Evolutionary conservation across 345 rosid genomes (phyloP).

Genomic region (Microcos paniculata): DNA sequence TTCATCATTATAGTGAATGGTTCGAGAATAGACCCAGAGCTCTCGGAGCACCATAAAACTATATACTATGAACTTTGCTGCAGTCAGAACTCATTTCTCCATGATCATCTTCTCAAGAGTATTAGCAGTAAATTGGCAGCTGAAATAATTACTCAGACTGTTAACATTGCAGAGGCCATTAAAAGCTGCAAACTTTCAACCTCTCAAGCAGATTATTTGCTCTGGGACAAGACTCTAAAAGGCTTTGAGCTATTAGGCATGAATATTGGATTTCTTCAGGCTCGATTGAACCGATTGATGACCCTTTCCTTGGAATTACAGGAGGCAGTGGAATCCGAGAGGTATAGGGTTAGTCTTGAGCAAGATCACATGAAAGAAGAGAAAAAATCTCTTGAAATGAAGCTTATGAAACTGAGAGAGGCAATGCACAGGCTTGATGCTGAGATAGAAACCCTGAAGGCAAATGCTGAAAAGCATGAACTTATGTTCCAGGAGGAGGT

Average conservation of each 20-base stretch:
- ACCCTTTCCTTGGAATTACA: slow-evolving; percentile 20
- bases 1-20: slow-evolving; percentile 36
- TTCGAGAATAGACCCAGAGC: slow-evolving; percentile 30
- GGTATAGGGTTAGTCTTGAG: slow-evolving; percentile 18
- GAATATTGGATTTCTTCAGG: slow-evolving; percentile 36
- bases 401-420: slow-evolving; percentile 24
- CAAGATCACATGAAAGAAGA: slow-evolving; percentile 19
- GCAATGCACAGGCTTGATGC: slow-evolving; percentile 17
- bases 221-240: slow-evolving; percentile 37
- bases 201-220: slow-evolving; percentile 10
- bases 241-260: slow-evolving; percentile 38
- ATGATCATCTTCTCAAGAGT: slow-evolving; percentile 30
- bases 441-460: slow-evolving; percentile 19
- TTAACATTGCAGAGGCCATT: slow-evolving; percentile 39
- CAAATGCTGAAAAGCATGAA: slow-evolving; percentile 8
- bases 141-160: slow-evolving; percentile 29
- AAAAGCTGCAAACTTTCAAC: slow-evolving; percentile 35
- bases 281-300: slow-evolving; percentile 25
- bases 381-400: slow-evolving; percentile 22
- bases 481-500: slow-evolving; percentile 28
- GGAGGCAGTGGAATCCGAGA: slow-evolving; percentile 12
- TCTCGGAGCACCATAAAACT: slow-evolving; percentile 29
- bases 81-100: slow-evolving; percentile 39
- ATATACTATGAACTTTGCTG: slow-evolving; percentile 48
- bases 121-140: slow-evolving; percentile 28